These are phyloP conservation scores for Ophiosphaerella korrae DNA, from an alignment of 2,329 filamentous ascomycete genomes.

Conservation along the genomic window DNA sequence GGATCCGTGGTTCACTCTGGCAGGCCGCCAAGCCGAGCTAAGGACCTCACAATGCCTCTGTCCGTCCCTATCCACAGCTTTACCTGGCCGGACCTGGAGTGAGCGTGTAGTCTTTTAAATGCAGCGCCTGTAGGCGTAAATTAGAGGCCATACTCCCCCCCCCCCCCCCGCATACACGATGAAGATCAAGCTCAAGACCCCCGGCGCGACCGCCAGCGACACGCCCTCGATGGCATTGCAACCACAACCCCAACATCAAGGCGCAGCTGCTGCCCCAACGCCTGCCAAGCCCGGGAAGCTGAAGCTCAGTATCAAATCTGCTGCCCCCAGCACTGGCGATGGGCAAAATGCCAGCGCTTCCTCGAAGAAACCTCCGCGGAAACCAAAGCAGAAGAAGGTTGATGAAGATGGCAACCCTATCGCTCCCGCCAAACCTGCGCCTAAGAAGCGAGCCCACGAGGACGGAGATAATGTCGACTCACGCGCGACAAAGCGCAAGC, in stretches of 20 bases:
- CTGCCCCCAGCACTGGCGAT: conserved; percentile 28
- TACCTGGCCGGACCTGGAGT: background rate
- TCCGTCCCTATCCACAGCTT: conserved; percentile 5
- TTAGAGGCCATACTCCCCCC: background rate
- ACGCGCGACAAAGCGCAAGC: conserved; percentile 40
- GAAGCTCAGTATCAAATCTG: conserved; percentile 43
- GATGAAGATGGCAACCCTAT: conserved; percentile 37
- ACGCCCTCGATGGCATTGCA: conserved; percentile 24
- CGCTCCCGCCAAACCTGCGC: conserved; percentile 29
- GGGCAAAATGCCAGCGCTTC: conserved; percentile 41
- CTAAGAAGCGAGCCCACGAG: conserved; percentile 45
- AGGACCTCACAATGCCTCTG: conserved; percentile 10
- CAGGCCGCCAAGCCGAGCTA: conserved; percentile 11
- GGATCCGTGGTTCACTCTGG: conserved; percentile 11
- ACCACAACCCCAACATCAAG: conserved; percentile 3
- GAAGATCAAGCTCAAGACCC: conserved; percentile 43
- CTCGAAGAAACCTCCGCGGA: conserved; percentile 51
- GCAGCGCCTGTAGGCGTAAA: conserved; percentile 8
- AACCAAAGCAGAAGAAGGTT: conserved; percentile 44
- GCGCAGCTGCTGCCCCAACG: conserved; percentile 15
- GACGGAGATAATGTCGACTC: conserved; percentile 37
- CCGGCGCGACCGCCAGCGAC: conserved; percentile 21
- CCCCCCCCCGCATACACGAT: conserved; percentile 16
- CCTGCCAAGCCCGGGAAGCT: conserved; percentile 20
- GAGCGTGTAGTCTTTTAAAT: conserved; percentile 9